These are phyloP conservation scores for Begonia loranthoides DNA, from an alignment of 306 rosid species.

Conservation along the genomic window DNA sequence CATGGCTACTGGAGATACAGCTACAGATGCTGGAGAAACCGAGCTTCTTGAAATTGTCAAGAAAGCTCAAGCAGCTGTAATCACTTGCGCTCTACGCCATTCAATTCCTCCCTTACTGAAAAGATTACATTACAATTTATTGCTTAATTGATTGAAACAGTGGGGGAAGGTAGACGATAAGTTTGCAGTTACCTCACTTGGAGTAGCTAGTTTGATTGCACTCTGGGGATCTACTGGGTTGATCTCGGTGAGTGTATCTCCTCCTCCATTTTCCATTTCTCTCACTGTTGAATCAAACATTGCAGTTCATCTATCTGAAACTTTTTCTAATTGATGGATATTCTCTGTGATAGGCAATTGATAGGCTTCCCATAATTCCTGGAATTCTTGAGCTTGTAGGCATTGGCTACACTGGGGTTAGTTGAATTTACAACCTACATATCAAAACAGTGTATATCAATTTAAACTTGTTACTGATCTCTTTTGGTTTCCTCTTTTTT, in stretches of 20 bases:
- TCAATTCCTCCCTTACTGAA: not conserved
- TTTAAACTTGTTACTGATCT: not conserved
- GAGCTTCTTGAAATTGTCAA: constrained; percentile 66
- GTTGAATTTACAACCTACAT: constrained; percentile 8
- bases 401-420: constrained; percentile 85
- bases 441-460: not conserved
- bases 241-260: constrained; percentile 43
- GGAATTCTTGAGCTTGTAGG: constrained; percentile 80
- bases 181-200: constrained; percentile 70
- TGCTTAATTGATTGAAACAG: constrained; percentile 16
- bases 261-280: not conserved
- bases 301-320: not conserved
- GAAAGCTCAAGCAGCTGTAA: constrained; percentile 52
- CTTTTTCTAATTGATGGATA: not conserved
- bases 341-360: constrained; percentile 52
- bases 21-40: constrained; percentile 43
- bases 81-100: not conserved
- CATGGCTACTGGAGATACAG: constrained; percentile 92
- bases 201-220: constrained; percentile 39
- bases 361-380: constrained; percentile 83
- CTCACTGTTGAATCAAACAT: not conserved
- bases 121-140: not conserved
- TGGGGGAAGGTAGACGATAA: constrained; percentile 94
- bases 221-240: constrained; percentile 60
- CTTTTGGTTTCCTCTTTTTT: not conserved